These are phyloP conservation scores for Coriolopsis trogii DNA, from an alignment of 1,284 basidiomycete genomes.

Conservation along the genomic window DNA sequence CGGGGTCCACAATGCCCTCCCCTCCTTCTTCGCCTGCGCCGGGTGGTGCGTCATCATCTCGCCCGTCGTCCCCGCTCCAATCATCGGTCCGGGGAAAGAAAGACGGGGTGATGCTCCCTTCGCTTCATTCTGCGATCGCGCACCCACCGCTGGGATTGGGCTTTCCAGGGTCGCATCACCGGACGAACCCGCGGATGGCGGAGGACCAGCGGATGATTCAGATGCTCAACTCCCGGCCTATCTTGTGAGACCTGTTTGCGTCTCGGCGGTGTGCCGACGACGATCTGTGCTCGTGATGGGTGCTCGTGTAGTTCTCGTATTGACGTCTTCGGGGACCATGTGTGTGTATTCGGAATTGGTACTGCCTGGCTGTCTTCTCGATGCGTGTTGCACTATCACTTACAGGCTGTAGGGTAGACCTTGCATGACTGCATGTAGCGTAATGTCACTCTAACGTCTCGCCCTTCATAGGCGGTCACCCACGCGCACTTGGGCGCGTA, in stretches of 20 bases:
- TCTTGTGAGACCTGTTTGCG: slow-evolving; percentile 29
- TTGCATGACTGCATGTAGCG: too few relatives aligned
- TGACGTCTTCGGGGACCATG: slow-evolving; percentile 11
- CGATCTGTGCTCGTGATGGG: slow-evolving; percentile 3
- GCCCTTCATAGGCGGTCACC: slow-evolving; percentile 4
- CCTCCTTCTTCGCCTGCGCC: slow-evolving; percentile 31
- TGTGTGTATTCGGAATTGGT: slow-evolving; percentile 18
- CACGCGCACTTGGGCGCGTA: neutral
- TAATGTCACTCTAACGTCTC: slow-evolving; percentile 12
- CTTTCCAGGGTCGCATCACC: slow-evolving; percentile 31
- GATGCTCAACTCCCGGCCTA: slow-evolving; percentile 55
- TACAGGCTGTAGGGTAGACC: slow-evolving; percentile 13
- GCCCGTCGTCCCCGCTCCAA: slow-evolving; percentile 22
- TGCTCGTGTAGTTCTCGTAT: too few relatives aligned
- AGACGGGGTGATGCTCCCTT: slow-evolving; percentile 31
- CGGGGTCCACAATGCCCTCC: slow-evolving; percentile 28
- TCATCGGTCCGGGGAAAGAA: slow-evolving; percentile 23
- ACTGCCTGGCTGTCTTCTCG: slow-evolving; percentile 17
- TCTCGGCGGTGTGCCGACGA: neutral
- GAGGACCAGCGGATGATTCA: slow-evolving; percentile 68
- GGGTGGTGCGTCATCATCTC: slow-evolving; percentile 15
- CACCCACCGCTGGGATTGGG: slow-evolving; percentile 27
- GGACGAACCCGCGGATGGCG: slow-evolving; percentile 44
- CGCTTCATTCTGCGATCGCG: slow-evolving; percentile 31
- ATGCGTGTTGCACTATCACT: slow-evolving; percentile 9